Base-by-base conservation (phyloP, 2,329 filamentous ascomycete genomes). In the Helotiales sp. region DNA sequence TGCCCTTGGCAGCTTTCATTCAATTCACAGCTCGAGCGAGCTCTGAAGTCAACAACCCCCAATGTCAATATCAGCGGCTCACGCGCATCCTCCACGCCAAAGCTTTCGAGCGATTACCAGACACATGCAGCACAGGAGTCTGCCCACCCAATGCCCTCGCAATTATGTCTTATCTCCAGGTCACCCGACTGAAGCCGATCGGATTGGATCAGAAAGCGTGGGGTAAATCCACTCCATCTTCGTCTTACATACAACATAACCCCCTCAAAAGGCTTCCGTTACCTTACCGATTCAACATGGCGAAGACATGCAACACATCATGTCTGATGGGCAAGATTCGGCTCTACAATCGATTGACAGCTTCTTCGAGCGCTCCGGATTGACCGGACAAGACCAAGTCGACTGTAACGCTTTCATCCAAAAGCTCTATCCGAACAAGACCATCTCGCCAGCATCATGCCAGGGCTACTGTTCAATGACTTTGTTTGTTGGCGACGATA, bases 391-490 rank as follows among this genome's bases (percentile, higher is more conserved):
- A 50, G 66, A 73, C 17, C 65, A 63, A 65, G 17, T 55, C 6
- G 64, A 71, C 26, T 76, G 77, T 72, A 75, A 81, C 61, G 69
- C 70, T 2, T 80, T 82, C 57, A 76, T 78, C 15, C 67, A 64
- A 45, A 61, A 73, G 17, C 71, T 69, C 0, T 82, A 80, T 58
- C 77, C 79, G 0, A 68, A 67, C 5, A 60, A 66, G n/a, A 61
- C 71, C 2, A 73, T 82, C 28, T 68, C 71, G 3, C 77, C 80
- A 2, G 77, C 77, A 7, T 71, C 77, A 6, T 77, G 77, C 5
- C 84, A 86, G 69, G 84, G 84, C 20, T 85, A 83, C 68, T 87
- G 84, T 69, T 86, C 84, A 1, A 82, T 85, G 70, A 86, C 84
- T 0, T 68, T 86, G 6, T 74, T 78, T 26, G 75, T 83, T 17